Conservation (phyloP, 805 yeast species). For the Cyberlindnera galapagoensis region DNA sequence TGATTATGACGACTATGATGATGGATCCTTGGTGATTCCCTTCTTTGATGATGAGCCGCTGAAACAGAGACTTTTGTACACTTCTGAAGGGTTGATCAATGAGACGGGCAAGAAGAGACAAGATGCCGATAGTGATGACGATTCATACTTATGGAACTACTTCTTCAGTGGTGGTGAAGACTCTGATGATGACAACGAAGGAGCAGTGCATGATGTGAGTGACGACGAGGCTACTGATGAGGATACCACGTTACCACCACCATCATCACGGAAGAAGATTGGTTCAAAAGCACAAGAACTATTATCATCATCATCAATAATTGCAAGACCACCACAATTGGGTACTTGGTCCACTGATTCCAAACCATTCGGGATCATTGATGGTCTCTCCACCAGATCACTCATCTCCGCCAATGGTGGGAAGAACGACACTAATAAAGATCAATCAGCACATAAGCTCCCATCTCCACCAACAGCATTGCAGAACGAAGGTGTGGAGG, state of each 20-base stretch:
- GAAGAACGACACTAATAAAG: slow-evolving; percentile 13
- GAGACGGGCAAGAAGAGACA: slow-evolving; percentile 2
- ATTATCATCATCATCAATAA: slow-evolving; percentile 77
- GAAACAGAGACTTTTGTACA: slow-evolving; percentile 13
- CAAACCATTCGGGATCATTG: slow-evolving; percentile 90
- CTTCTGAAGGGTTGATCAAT: slow-evolving; percentile 11
- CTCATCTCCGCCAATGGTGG: slow-evolving; percentile 50
- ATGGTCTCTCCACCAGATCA: slow-evolving; percentile 87
- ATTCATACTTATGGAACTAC: slow-evolving; percentile 68
- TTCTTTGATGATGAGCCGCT: slow-evolving; percentile 33
- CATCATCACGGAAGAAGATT: slow-evolving; percentile 47
- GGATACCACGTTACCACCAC: slow-evolving; percentile 75
- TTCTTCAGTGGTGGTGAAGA: slow-evolving; percentile 46
- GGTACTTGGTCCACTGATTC: slow-evolving; percentile 88
- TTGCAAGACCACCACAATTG: slow-evolving; percentile 83
- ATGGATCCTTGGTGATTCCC: slow-evolving; percentile 36
- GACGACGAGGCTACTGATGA: slow-evolving; percentile 94
- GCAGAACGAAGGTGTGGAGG: slow-evolving; percentile 31
- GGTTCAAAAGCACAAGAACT: slow-evolving; percentile 89
- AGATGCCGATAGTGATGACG: slow-evolving; percentile 36
- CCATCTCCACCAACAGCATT: slow-evolving; percentile 1
- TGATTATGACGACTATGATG: slow-evolving; percentile 16
- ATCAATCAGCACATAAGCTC: too few species aligned
- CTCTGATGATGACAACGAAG: slow-evolving; percentile 20
- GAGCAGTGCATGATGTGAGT: slow-evolving; percentile 19